These are phyloP conservation scores for Pichia sp. DNA, from an alignment of 1,139 yeast genomes.

Conservation along the genomic window DNA sequence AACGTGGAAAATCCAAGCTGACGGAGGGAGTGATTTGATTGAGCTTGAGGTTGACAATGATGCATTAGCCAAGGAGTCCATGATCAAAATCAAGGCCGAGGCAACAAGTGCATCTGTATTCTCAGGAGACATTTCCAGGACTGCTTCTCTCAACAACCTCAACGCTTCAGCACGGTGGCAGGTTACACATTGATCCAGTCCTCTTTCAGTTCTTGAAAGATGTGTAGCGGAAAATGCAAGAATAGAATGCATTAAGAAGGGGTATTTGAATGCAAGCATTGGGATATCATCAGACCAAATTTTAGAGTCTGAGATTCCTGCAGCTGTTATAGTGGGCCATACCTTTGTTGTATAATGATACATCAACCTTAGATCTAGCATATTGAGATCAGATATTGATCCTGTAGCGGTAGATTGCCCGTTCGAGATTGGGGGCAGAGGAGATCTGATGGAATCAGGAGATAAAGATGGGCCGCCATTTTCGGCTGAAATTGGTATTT, in stretches of 20 bases:
- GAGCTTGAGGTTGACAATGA: slow-evolving; percentile 62
- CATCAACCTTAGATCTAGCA: slow-evolving; percentile 75
- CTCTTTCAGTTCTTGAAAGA: slow-evolving; percentile 68
- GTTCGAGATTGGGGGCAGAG: slow-evolving; percentile 25
- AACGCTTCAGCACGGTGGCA: slow-evolving; percentile 86
- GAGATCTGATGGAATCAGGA: slow-evolving; percentile 31
- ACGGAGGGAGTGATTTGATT: slow-evolving; percentile 70
- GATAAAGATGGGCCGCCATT: slow-evolving; percentile 28
- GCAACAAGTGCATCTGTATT: slow-evolving; percentile 93
- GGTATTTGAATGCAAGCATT: slow-evolving; percentile 78
- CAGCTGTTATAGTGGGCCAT: slow-evolving; percentile 81
- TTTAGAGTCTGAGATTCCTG: slow-evolving; percentile 82
- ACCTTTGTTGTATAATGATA: slow-evolving; percentile 84
- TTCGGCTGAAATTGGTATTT: slow-evolving; percentile 6
- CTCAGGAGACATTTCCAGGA: slow-evolving; percentile 72
- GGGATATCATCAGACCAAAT: slow-evolving; percentile 91
- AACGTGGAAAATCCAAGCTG: slow-evolving; percentile 96
- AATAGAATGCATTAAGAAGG: slow-evolving; percentile 87
- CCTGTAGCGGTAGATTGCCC: slow-evolving; percentile 16
- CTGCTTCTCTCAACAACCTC: slow-evolving; percentile 76
- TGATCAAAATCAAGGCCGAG: slow-evolving; percentile 78
- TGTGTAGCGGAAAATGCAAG: slow-evolving; percentile 92
- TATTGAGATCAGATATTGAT: slow-evolving; percentile 42
- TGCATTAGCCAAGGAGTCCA: slow-evolving; percentile 94
- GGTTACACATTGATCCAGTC: slow-evolving; percentile 79